These are phyloP conservation scores for Phytopythium boreale DNA, from an alignment of 352 stramenopile species.

Conservation along the genomic window DNA sequence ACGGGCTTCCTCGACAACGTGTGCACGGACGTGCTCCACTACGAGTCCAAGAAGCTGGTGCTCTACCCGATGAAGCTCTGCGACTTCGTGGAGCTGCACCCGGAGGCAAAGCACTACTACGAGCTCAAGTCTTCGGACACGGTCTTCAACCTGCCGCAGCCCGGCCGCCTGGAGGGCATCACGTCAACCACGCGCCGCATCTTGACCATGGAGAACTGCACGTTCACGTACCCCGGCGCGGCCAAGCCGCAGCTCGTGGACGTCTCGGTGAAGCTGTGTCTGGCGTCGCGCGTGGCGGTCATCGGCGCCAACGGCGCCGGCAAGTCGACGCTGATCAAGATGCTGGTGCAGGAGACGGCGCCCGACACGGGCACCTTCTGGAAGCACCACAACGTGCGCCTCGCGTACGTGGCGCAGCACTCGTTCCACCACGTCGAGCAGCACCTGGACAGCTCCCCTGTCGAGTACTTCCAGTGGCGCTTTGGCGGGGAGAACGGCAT, in stretches of 20 bases:
- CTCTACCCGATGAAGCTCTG: constrained; percentile 88
- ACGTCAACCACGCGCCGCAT: constrained; percentile 91
- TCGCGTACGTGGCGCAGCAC: constrained; percentile 97
- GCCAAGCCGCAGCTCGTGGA: constrained; percentile 89
- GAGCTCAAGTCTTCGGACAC: constrained; percentile 81
- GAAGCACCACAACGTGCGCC: constrained; percentile 90
- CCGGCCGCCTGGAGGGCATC: constrained; percentile 89
- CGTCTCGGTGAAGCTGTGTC: constrained; percentile 93
- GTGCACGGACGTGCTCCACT: constrained; percentile 96
- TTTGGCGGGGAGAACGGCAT: constrained; percentile 95
- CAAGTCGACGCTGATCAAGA: constrained; percentile 99
- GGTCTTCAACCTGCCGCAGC: constrained; percentile 88
- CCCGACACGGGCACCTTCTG: constrained; percentile 71
- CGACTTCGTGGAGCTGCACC: constrained; percentile 89
- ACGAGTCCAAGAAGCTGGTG: constrained; percentile 95
- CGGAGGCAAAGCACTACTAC: constrained; percentile 93
- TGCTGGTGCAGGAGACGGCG: constrained; percentile 79
- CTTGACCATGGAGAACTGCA: constrained; percentile 87
- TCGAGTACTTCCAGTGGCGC: constrained; percentile 98
- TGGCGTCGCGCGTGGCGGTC: constrained; percentile 95
- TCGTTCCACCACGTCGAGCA: constrained; percentile 97
- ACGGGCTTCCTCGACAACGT: constrained; percentile 96
- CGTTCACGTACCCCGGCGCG: constrained; percentile 84
- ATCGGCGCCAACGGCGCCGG: constrained; percentile 96
- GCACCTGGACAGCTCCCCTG: constrained; percentile 93